These are phyloP conservation scores for Podila horticola DNA, from an alignment of 192 early-diverging fungal species.

Conservation along the genomic window DNA sequence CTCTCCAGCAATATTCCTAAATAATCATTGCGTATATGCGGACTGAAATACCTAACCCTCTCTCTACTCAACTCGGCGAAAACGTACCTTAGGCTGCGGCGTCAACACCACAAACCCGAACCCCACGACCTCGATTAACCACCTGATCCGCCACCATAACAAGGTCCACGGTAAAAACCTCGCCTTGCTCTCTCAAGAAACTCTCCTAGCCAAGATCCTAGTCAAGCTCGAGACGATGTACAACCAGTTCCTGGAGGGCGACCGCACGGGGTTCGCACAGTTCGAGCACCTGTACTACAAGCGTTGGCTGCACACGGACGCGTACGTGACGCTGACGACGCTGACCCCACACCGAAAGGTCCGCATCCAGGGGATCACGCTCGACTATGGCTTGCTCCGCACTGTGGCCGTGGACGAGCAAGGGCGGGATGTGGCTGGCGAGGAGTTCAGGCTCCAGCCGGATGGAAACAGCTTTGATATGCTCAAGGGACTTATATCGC, in stretches of 20 bases:
- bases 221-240: slow-evolving; percentile 84
- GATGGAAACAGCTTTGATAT: slow-evolving; percentile 99
- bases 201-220: slow-evolving; percentile 70
- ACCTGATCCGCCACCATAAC: slow-evolving; percentile 74
- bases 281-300: slow-evolving; percentile 84
- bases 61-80: slow-evolving; percentile 9
- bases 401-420: slow-evolving; percentile 69
- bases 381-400: slow-evolving; percentile 76
- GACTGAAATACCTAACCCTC: not conserved
- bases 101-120: slow-evolving; percentile 85
- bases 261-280: slow-evolving; percentile 69
- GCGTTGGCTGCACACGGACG: slow-evolving; percentile 86
- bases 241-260: slow-evolving; percentile 68
- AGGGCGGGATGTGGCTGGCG: slow-evolving; percentile 36
- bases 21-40: too few relatives aligned
- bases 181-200: slow-evolving; percentile 72
- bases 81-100: slow-evolving; percentile 71
- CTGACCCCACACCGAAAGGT: slow-evolving; percentile 54
- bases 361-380: slow-evolving; percentile 80
- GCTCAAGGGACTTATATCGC: slow-evolving; percentile 88
- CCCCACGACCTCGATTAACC: slow-evolving; percentile 90
- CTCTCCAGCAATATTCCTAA: too few relatives aligned
- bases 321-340: slow-evolving; percentile 37
- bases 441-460: slow-evolving; percentile 84
- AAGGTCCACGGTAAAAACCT: slow-evolving; percentile 54